Conservation (phyloP, 345 rosid genomes). For the Salix caprea region DNA sequence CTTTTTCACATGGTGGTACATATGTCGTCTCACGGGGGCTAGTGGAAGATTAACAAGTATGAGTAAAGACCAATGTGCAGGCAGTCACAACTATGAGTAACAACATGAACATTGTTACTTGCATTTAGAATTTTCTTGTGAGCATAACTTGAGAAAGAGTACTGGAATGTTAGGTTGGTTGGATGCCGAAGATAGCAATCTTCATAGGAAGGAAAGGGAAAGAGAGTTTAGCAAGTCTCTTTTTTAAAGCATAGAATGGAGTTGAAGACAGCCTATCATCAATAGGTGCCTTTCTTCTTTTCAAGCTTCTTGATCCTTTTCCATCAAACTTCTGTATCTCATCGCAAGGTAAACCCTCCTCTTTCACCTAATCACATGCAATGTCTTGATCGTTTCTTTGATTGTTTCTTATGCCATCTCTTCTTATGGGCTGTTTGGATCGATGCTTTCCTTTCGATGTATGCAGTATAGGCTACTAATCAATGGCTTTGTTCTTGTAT, state of each 20-base stretch:
- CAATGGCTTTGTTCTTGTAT: not conserved
- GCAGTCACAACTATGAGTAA: no score
- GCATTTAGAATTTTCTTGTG: not conserved
- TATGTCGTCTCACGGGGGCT: no score
- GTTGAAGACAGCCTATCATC: constrained; percentile 33
- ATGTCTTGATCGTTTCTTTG: constrained; percentile 1
- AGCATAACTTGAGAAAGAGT: not conserved
- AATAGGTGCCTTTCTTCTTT: constrained; percentile 2
- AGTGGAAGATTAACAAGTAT: no score
- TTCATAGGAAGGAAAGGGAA: constrained; percentile 21
- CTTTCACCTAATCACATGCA: not conserved
- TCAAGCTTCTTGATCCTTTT: not conserved
- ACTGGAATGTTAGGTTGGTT: not conserved
- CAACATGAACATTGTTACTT: not conserved
- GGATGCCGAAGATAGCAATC: constrained; percentile 19
- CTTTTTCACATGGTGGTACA: no score
- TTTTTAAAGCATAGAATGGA: constrained; percentile 2
- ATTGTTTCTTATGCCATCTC: not conserved
- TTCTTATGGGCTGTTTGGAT: not conserved
- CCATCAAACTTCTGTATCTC: not conserved
- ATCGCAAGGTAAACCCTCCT: not conserved
- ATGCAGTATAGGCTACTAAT: not conserved
- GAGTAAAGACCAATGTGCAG: no score
- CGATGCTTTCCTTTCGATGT: not conserved
- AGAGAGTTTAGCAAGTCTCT: constrained; percentile 34